Percentiles rank a stretch among this genome's conserved stretches.
These are phyloP conservation scores for Sextonia rubra DNA, from an alignment of 164 flowering plant species.

Conservation along the genomic window DNA sequence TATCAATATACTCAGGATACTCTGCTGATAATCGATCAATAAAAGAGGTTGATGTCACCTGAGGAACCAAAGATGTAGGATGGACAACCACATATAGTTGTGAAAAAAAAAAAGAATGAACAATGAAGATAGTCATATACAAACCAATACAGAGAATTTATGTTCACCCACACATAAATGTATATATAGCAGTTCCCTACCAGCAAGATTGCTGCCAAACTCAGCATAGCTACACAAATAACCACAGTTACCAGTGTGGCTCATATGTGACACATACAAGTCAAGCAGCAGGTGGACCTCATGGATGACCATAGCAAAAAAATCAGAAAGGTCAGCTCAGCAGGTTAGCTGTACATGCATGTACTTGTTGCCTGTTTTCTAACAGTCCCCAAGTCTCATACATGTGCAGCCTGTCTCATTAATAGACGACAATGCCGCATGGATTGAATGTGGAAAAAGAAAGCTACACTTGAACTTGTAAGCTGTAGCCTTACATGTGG, in stretches of 20 bases:
- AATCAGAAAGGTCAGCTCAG: not conserved
- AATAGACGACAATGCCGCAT: not conserved
- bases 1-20: constrained; percentile 53
- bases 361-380: not conserved
- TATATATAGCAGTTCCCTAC: not conserved
- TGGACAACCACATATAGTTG: not conserved
- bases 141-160: too few relatives aligned
- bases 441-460: too few relatives aligned
- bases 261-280: not conserved
- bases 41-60: constrained; percentile 63
- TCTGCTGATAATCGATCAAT: constrained; percentile 54
- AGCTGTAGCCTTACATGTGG: too few relatives aligned
- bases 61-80: constrained; percentile 14
- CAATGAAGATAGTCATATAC: not conserved
- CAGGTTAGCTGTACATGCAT: not conserved
- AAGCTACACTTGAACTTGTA: too few relatives aligned
- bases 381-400: not conserved
- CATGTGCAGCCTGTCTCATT: not conserved
- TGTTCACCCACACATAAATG: too few relatives aligned
- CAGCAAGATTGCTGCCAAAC: not conserved
- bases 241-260: too few relatives aligned
- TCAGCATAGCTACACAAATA: not conserved
- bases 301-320: not conserved
- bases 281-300: not conserved
- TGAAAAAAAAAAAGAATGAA: not conserved